Evolutionary conservation across 192 early-diverging fungal species (phyloP).

Genomic region (Dispira simplex): DNA sequence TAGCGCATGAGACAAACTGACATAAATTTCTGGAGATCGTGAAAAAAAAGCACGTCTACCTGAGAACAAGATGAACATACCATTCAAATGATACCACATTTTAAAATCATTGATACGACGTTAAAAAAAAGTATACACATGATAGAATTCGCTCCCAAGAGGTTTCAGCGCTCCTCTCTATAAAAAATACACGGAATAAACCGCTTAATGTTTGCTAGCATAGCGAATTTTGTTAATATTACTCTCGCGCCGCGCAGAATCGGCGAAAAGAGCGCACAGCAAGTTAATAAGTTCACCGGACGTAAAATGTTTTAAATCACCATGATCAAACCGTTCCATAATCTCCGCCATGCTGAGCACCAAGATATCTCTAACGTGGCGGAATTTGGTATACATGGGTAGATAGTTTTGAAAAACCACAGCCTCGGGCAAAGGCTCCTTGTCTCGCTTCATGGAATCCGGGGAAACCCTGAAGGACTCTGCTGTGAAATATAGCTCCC

Average conservation of each 20-base stretch:
- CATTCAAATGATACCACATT: no score
- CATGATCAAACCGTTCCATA: conserved; percentile 4
- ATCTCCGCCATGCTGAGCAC: conserved; percentile 9
- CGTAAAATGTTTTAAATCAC: background rate
- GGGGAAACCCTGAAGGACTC: background rate
- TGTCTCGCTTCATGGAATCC: background rate
- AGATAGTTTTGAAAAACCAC: background rate
- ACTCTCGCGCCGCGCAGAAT: background rate
- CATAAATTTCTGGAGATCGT: no score
- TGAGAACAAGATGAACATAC: no score
- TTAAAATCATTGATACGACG: no score
- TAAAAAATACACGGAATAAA: no score
- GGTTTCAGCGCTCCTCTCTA: no score
- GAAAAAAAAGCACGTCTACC: no score
- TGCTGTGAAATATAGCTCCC: background rate
- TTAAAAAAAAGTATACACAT: no score
- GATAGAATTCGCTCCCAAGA: no score
- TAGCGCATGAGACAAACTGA: no score
- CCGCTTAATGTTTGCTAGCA: no score
- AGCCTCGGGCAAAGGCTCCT: background rate
- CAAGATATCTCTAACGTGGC: conserved; percentile 4
- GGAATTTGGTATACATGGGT: background rate
- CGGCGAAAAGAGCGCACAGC: conserved; percentile 6
- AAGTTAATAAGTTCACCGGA: conserved; percentile 6
- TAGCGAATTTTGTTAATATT: conserved; percentile 1